A percentile compares a stretch with the other conserved stretches of the same genome.
Evolutionary conservation across 768 basidiomycete species (phyloP).

Genomic region (Mycena rebaudengoi): DNA sequence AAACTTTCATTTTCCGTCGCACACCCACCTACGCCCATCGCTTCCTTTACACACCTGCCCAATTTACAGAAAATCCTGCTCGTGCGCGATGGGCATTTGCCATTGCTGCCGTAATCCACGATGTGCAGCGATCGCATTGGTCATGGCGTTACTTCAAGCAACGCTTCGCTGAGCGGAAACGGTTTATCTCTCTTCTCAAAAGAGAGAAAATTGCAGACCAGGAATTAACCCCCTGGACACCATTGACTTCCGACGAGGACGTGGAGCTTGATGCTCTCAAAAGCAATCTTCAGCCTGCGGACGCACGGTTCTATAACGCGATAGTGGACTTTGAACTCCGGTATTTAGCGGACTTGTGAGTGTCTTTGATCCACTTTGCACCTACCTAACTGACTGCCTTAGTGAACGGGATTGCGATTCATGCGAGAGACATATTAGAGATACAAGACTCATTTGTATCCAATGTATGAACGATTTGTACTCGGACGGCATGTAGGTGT

Average conservation of each 20-base stretch:
- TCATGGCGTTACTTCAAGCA: slow-evolving; percentile 18
- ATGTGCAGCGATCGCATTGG: slow-evolving; percentile 2
- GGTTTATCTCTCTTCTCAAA: slow-evolving; percentile 5
- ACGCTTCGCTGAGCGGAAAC: slow-evolving; percentile 14
- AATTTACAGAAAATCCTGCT: slow-evolving; percentile 12
- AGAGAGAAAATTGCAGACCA: neutral
- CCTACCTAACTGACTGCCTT: neutral
- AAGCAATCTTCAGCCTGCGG: neutral
- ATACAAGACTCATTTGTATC: slow-evolving; percentile 8
- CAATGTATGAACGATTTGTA: slow-evolving; percentile 21
- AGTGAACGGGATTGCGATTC: slow-evolving; percentile 14
- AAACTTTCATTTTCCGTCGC: slow-evolving; percentile 11
- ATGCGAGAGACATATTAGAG: slow-evolving; percentile 1
- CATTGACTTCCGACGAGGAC: neutral
- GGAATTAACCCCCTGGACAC: slow-evolving; percentile 6
- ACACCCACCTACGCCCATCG: slow-evolving; percentile 4
- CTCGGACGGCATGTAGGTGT: neutral
- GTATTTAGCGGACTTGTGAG: slow-evolving; percentile 9
- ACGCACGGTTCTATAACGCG: slow-evolving; percentile 18
- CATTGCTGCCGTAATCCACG: slow-evolving; percentile 13
- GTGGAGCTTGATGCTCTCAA: slow-evolving; percentile 2
- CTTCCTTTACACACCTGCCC: slow-evolving; percentile 13
- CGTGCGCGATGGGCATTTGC: slow-evolving; percentile 25
- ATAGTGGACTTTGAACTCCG: slow-evolving; percentile 4
- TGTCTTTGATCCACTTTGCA: too few relatives aligned